Base-by-base conservation (phyloP, 495 filamentous ascomycete species). In the Trypethelium eluteriae region DNA sequence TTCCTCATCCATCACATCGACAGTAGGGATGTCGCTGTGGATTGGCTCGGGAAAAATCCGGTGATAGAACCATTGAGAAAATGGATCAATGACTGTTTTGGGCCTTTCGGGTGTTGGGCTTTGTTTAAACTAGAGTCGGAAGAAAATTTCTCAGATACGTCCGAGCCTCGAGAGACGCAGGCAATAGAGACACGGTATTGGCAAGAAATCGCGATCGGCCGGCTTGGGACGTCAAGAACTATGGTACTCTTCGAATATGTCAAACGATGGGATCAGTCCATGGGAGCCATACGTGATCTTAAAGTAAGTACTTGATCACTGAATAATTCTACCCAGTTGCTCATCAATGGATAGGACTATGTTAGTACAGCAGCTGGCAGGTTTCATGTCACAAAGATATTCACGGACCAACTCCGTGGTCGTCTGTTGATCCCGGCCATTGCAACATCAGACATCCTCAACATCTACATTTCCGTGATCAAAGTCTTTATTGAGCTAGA, bases 401-500 rank as follows among this genome's bases (percentile, higher is more conserved):
- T 98, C 73, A 83, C 86, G 11, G 74, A 80, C 3, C 85, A 82
- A 2, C 74, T 97, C 11, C 84, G 86, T 62, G 81, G 80, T n/a
- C 84, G 91, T 9, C 76, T 99, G 3, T 79, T 99, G 3, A 91
- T 97, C 72, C 88, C 94, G 0, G 95, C 92, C 3, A 86, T 91
- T 44, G 92, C 92, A 47, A 99, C 94, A 0, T 83, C 90, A 2
- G 86, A 95, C 67, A 96, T 99, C 32, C 77, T 99, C 38, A 88
- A 88, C 64, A 83, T 92, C 4, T 99, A 99, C 75, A 95, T 97
- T 63, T 88, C 88, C 16, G 88, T 97, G 68, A 98, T 99, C 65
- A 86, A 89, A 57, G 88, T 90, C 0, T 95, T 99, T 70, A 88
- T 89, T 69, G 78, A 88, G n/a, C 80, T 99, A 12, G 94, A 99